Evolutionary conservation across 1,139 yeast species (phyloP).

Genomic region (Yamadazyma songkhlaensis): DNA sequence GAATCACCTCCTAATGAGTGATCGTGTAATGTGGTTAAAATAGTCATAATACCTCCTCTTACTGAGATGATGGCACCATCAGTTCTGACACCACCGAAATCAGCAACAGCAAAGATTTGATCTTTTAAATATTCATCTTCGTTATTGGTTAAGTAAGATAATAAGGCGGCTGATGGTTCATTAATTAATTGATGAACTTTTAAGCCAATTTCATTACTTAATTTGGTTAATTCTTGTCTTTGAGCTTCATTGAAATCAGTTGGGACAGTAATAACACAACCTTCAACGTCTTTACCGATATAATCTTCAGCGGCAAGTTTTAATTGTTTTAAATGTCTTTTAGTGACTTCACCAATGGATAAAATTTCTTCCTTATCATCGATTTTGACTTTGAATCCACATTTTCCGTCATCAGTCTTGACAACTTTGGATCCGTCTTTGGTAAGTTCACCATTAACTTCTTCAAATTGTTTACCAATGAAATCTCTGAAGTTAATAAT

Average conservation of each 20-base stretch:
- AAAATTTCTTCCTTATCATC: constrained; percentile 49
- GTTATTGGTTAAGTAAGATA: constrained; percentile 64
- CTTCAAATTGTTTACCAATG: constrained; percentile 70
- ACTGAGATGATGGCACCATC: constrained; percentile 94
- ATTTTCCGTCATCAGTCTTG: constrained; percentile 59
- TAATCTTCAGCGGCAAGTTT: constrained; percentile 91
- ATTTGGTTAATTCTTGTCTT: constrained; percentile 57
- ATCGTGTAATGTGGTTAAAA: constrained; percentile 84
- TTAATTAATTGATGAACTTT: constrained; percentile 82
- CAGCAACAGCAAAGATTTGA: constrained; percentile 87
- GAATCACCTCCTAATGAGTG: constrained; percentile 82
- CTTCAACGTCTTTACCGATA: constrained; percentile 76
- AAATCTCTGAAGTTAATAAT: constrained; percentile 91
- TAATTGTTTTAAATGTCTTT: constrained; percentile 80
- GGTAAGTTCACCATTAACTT: constrained; percentile 68
- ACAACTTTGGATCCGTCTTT: constrained; percentile 73
- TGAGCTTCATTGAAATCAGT: constrained; percentile 80
- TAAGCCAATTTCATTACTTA: constrained; percentile 72
- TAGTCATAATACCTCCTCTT: constrained; percentile 91
- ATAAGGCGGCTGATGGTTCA: constrained; percentile 91
- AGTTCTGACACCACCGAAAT: constrained; percentile 94
- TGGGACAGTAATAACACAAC: constrained; percentile 88
- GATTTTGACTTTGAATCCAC: constrained; percentile 63
- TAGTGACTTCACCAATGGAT: constrained; percentile 72
- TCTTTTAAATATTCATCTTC: constrained; percentile 62